Percentiles rank a stretch among this genome's conserved stretches.
Conservation (phyloP, 106 monocot genomes). For the Allium cepa region DNA sequence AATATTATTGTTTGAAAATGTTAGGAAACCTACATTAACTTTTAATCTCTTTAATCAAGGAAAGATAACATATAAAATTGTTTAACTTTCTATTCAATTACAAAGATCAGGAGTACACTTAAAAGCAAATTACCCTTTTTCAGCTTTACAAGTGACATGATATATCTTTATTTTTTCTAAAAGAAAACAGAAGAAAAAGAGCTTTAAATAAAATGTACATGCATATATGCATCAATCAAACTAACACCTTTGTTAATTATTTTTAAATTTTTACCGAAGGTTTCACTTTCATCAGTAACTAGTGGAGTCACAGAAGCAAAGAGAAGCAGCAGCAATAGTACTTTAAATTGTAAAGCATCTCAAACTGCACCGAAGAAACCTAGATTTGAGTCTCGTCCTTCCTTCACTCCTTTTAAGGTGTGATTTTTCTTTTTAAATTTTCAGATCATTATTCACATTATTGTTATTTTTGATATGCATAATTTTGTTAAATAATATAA, state of each 20-base stretch:
- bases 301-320: slow-evolving; percentile 23
- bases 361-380: slow-evolving; percentile 3
- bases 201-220: background rate
- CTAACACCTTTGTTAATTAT: background rate
- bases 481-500: slow-evolving; percentile 6
- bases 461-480: background rate
- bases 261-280: slow-evolving; percentile 13
- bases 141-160: slow-evolving; percentile 8
- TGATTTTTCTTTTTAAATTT: too few species aligned
- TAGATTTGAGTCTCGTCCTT: slow-evolving; percentile 4
- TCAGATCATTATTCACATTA: background rate
- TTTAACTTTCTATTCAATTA: too few species aligned
- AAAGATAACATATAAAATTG: too few species aligned
- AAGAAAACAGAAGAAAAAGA: background rate
- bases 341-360: background rate
- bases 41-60: too few species aligned
- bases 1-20: too few species aligned
- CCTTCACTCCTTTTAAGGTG: slow-evolving; percentile 9
- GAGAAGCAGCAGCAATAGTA: background rate
- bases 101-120: too few species aligned
- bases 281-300: slow-evolving; percentile 13
- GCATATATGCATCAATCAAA: background rate
- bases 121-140: background rate
- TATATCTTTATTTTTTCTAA: background rate
- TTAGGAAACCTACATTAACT: too few species aligned